Evolutionary conservation across 2,329 filamentous ascomycete genomes (phyloP).

Genomic region (Verticillium tricorpus): DNA sequence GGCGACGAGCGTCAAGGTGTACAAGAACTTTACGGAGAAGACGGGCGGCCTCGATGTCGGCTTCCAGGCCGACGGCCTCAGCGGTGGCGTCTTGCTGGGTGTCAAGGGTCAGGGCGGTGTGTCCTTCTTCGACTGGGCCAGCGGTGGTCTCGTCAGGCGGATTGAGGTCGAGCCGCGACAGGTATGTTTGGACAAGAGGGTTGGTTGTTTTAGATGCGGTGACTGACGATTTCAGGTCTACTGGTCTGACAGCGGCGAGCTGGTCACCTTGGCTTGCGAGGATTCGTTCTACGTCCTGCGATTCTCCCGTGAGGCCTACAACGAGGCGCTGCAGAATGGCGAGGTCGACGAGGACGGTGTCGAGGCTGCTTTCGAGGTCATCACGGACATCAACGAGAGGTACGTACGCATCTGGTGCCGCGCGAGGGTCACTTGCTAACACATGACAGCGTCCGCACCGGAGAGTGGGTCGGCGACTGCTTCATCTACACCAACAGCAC

Average conservation of each 20-base stretch:
- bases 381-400: slow-evolving; percentile 92
- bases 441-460: slow-evolving; percentile 69
- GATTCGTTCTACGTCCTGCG: slow-evolving; percentile 93
- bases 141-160: slow-evolving; percentile 79
- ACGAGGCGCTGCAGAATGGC: slow-evolving; percentile 76
- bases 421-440: slow-evolving; percentile 14
- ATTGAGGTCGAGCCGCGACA: slow-evolving; percentile 74
- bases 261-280: slow-evolving; percentile 88
- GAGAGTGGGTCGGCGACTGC: slow-evolving; percentile 97
- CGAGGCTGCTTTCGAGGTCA: slow-evolving; percentile 91
- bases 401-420: slow-evolving; percentile 29
- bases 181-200: slow-evolving; percentile 15
- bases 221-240: slow-evolving; percentile 58
- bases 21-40: slow-evolving; percentile 97
- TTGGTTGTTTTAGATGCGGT: background rate
- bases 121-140: slow-evolving; percentile 95
- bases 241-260: slow-evolving; percentile 95
- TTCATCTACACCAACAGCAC: slow-evolving; percentile 98
- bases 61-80: slow-evolving; percentile 89
- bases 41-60: slow-evolving; percentile 84
- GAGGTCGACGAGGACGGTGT: slow-evolving; percentile 87
- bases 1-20: slow-evolving; percentile 89
- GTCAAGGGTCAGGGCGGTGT: slow-evolving; percentile 93
- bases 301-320: slow-evolving; percentile 84
- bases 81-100: slow-evolving; percentile 84